Evolutionary conservation across 305 asterid species (phyloP).

Genomic region (Caryopteris hybrid): DNA sequence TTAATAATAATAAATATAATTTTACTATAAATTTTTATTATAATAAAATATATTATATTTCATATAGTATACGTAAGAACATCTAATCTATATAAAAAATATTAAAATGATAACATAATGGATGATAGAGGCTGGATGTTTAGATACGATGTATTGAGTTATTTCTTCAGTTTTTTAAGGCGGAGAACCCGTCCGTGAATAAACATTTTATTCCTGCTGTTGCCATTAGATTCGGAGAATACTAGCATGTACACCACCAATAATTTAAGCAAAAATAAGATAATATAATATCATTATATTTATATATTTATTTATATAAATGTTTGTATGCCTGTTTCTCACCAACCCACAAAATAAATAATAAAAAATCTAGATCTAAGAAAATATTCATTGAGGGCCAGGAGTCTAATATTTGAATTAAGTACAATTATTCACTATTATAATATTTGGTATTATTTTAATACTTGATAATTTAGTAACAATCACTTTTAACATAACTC

Average conservation of each 20-base stretch:
- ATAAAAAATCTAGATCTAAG: background rate
- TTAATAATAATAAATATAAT: too few species aligned
- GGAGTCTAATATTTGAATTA: background rate
- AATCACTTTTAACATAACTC: too few species aligned
- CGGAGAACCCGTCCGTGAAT: background rate
- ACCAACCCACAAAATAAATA: background rate
- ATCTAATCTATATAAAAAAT: too few species aligned
- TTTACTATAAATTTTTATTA: too few species aligned
- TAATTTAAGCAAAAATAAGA: background rate
- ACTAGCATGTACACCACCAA: background rate
- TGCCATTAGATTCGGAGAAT: background rate
- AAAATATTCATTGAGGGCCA: too few species aligned
- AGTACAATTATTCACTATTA: background rate
- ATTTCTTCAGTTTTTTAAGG: background rate
- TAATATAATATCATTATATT: too few species aligned
- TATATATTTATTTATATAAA: too few species aligned
- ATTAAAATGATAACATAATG: too few species aligned
- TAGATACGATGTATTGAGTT: background rate
- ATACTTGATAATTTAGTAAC: too few species aligned
- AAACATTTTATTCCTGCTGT: background rate
- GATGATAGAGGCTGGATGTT: too few species aligned
- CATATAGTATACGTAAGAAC: too few species aligned
- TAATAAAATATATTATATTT: too few species aligned
- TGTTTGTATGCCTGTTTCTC: background rate
- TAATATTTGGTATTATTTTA: background rate